Base-by-base conservation (phyloP, 148 eudicot species). In the Vaccinium darrowii region DNA sequence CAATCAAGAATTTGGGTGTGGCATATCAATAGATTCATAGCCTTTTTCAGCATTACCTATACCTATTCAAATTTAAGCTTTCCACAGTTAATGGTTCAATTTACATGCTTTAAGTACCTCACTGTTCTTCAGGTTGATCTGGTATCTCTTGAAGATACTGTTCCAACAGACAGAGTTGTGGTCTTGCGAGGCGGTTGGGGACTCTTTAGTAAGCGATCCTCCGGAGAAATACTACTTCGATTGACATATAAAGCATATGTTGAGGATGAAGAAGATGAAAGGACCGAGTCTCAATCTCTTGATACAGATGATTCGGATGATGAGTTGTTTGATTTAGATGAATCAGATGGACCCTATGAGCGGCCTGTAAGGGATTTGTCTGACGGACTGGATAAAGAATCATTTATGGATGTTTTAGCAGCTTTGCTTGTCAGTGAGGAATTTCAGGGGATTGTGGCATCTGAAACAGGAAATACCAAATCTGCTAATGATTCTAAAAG, bases 181-280 rank as follows among this genome's bases (percentile, higher is more conserved):
- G 87, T 85, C 76, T 89, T 97, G 86, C 88, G 86, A 80, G 94
- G 97, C 58, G 98, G 98, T 83, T 97, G 98, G 98, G 89, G 94
- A 77, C 84, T 91, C 25, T 88, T 97, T 75, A 88, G 94, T 50
- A 93, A 88, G 88, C 82, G 93, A 60, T 87, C 89, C 57, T 86
- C 91, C 7, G 98, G 98, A 39, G 99, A 97, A 88, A 79, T 97
- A 86, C 92, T 95, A 84, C 91, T 97, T 77, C 93, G 98, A 53
- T 85, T 97, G 84, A 97, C 99, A 14, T 97, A 97, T 87, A 97
- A 95, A 91, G 99, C 95, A 71, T 95, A 95, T 85, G 99, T 97
- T 27, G 99, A 95, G 89, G 99, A 97, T 87, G 99, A 97, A 90
- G 99, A 96, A 82, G 99, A 94, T 75, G 98, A 97, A 87, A 87